Evolutionary conservation across 352 stramenopile genomes (phyloP), one percentile per base, ranked within the genome.

Genomic region (Phytophthora pseudosyringae): DNA sequence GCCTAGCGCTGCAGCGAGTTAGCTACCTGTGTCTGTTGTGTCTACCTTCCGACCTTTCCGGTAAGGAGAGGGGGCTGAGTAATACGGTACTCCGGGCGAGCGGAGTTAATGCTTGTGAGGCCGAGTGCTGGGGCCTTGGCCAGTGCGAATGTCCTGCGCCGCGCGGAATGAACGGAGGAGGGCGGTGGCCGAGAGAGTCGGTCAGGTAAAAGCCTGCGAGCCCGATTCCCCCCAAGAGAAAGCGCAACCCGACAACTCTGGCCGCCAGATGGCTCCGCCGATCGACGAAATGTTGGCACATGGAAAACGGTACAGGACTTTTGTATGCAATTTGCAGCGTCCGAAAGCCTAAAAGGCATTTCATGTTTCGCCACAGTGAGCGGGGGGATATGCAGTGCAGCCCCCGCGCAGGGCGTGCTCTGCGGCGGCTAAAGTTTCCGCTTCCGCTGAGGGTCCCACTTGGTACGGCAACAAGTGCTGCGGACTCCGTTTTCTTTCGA

Each of bases 161-260:
- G 26, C 12, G 39, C 33, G 47, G 41, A 75, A 64, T 68, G 55
- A 61, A 67, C 56, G 44, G 50, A 43, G 44, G 28, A 40, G 45
- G 46, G 26, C 33, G 36, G 29, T 18, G 46, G 16, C 28, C 48
- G 32, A 74, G 54, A 75, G 61, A 75, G 67, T 71, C 61, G 54
- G 67, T 68, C 40, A 53, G 41, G 67, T 71, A 75, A 72, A 75
- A 62, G 46, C 60, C 59, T 53, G 41, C 18, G 10, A 32, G 21
- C 53, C 60, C 53, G 18, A 51, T 52, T 43, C 55, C 59, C 35
- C 31, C 16, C 11, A 51, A 62, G 18, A 60, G 51, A 68, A 55
- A 18, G 53, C 61, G 47, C 62, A 66, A 70, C 47, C 28, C 26
- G 32, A 70, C 62, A 62, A 70, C 55, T 45, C 11, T 5, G 9